phyloP scores from a whole-genome alignment of 2,329 filamentous ascomycete species.

The Neoscytalidium dimidiatum region DNA sequence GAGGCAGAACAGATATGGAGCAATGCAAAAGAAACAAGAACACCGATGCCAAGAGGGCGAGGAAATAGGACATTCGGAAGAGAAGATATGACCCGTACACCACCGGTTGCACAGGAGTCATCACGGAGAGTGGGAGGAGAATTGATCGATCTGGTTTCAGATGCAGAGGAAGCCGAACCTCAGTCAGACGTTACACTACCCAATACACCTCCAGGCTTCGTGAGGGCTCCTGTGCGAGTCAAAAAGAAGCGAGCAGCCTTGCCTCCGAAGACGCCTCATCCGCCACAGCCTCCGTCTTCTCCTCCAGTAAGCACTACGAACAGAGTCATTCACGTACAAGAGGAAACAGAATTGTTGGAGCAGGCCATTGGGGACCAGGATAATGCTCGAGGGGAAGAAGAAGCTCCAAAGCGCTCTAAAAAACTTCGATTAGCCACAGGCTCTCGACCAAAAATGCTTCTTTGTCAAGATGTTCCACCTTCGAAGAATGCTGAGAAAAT shows the following conservation, averaged over 20 bases:
- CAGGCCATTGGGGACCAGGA: slow-evolving; percentile 19
- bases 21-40: slow-evolving; percentile 23
- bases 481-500: slow-evolving; percentile 1
- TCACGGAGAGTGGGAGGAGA: background rate
- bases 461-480: slow-evolving; percentile 41
- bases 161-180: background rate
- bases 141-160: slow-evolving; percentile 15
- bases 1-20: slow-evolving; percentile 23
- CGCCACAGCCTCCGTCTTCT: slow-evolving; percentile 32
- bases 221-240: background rate
- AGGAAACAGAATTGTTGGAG: background rate
- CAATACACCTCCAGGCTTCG: slow-evolving; percentile 2
- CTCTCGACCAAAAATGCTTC: slow-evolving; percentile 43
- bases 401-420: slow-evolving; percentile 31
- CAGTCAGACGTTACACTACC: slow-evolving; percentile 17
- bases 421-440: slow-evolving; percentile 41
- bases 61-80: background rate
- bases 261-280: slow-evolving; percentile 29
- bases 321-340: slow-evolving; percentile 36
- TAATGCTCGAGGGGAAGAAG: slow-evolving; percentile 12
- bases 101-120: background rate
- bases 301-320: slow-evolving; percentile 41
- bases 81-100: background rate
- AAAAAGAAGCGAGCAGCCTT: background rate
- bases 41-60: slow-evolving; percentile 5